Base-by-base conservation (phyloP, 139 green algal genomes). In the Tetraselmis striata region DNA sequence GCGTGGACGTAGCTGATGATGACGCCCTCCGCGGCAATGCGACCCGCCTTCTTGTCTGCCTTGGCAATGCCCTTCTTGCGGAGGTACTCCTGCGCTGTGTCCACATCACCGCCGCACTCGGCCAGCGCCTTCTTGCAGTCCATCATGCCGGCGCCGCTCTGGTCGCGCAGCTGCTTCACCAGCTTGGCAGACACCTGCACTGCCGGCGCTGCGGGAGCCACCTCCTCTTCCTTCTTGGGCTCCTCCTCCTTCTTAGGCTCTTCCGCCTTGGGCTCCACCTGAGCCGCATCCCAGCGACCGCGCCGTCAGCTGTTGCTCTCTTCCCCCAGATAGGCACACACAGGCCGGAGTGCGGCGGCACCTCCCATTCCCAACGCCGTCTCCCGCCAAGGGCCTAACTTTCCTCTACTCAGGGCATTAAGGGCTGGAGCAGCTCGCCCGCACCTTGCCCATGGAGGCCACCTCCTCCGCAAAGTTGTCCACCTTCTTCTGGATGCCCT, bases 121-220 rank as follows among this genome's bases (percentile, higher is more conserved):
- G 83, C 86, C 77, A 98, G 89, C 1, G 96, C 96, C 85, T 96
- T 96, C 89, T 98, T 99, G 94, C 94, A 98, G 88, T 98, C 95
- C 96, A 99, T 98, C 96, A 99, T 98, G 85, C 96, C 96, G 0
- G 94, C 94, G 29, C 96, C 96, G 1, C 90, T 93, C 85, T 90
- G 91, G 29, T 96, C 89, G 25, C 96, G 92, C 83, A 98, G 93
- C 83, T 93, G 81, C 89, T 98, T 98, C 74, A 99, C 97, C 11
- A 89, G 67, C 59, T 87, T 86, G 31, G 96, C 91, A 18, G 91
- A 90, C 29, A 92, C 88, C 88, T 90, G 81, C 79, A 28, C 45
- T 30, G 59, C 2, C 80, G 83, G 59, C 30, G 90, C 84, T 2
- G 80, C 58, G 1, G 87, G 79, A 78, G 81, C n/a, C 27, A 76